Evolutionary conservation across 805 yeast genomes (phyloP), one percentile per base, ranked within the genome.

Genomic region (Nakazawaea holstii): DNA sequence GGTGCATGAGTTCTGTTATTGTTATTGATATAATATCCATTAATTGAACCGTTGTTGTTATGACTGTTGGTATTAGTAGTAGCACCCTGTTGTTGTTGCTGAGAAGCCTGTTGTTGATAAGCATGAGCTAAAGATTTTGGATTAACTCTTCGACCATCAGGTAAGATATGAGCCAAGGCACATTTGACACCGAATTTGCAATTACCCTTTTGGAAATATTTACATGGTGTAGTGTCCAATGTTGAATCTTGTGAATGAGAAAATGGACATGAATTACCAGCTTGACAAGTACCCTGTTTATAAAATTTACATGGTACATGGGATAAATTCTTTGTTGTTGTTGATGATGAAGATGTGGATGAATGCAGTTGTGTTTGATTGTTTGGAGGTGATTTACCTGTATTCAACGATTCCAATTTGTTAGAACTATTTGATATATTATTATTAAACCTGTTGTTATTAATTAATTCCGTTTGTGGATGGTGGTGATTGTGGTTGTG

Each of bases 231-330:
- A 40, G 73, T 65, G 42, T 76, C 82, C 32, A 69, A 66, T n/a
- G 73, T 61, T 5, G 76, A 71, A 47, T 83, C 86, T 44, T 79
- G 60, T 41, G 84, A 74, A 62, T 92, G 99, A 31, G 94, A 82
- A 61, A 92, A 92, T 1, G 97, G 97, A 64, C 99, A 92, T 1
- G 92, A 73, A 44, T 70, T 73, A 10, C 98, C 98, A 1, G 98
- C 98, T 65, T 91, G 97, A 64, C 99, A 92, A 14, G 87, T 80
- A 1, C 98, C 97, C 63, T 91, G 97, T 49, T 79, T 74, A 64
- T 74, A 92, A 70, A 92, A 92, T 68, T 92, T 92, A 66, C 99
- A 92, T 2, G 99, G 99, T 29, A 92, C 98, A 65, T 92, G 99
- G 41, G 95, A 83, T 40, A 88, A 75, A 59, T 86, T 46, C 27